phyloP scores from a whole-genome alignment of 345 rosid genomes.

The Eucalyptus pauciflora region DNA sequence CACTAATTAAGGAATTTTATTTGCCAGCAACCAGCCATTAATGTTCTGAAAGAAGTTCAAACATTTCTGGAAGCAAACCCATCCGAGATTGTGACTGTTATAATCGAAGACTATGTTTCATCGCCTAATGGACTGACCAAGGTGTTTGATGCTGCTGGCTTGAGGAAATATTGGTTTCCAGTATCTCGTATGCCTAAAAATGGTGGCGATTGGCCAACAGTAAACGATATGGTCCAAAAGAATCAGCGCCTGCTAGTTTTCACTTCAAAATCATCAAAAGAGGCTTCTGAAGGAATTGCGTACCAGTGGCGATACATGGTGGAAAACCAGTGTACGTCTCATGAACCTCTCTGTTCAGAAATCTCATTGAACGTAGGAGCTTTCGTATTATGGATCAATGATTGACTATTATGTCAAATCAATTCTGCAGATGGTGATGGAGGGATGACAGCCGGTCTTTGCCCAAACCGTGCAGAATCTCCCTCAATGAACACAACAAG shows the following conservation, averaged over 20 bases:
- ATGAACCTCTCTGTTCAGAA: background rate
- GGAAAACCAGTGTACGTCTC: conserved; percentile 74
- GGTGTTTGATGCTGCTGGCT: conserved; percentile 63
- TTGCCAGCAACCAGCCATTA: conserved; percentile 43
- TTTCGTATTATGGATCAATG: background rate
- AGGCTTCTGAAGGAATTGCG: conserved; percentile 72
- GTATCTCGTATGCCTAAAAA: conserved; percentile 70
- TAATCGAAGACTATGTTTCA: conserved; percentile 81
- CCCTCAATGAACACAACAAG: conserved; percentile 43
- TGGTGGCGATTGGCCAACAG: conserved; percentile 70
- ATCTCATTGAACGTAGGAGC: background rate
- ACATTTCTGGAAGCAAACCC: conserved; percentile 50
- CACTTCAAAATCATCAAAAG: conserved; percentile 57
- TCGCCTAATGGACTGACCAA: conserved; percentile 53
- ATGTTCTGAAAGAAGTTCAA: conserved; percentile 51
- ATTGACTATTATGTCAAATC: background rate
- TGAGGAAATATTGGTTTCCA: conserved; percentile 67
- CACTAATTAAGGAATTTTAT: background rate
- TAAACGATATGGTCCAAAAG: conserved; percentile 51
- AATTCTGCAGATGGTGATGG: conserved; percentile 52
- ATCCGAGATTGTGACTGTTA: conserved; percentile 57
- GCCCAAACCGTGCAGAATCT: conserved; percentile 72
- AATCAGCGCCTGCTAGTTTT: conserved; percentile 77
- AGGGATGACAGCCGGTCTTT: conserved; percentile 59
- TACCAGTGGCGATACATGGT: conserved; percentile 74